Base-by-base conservation (phyloP, 2,329 filamentous ascomycete species). In the Neophaeococcomyces aloes region DNA sequence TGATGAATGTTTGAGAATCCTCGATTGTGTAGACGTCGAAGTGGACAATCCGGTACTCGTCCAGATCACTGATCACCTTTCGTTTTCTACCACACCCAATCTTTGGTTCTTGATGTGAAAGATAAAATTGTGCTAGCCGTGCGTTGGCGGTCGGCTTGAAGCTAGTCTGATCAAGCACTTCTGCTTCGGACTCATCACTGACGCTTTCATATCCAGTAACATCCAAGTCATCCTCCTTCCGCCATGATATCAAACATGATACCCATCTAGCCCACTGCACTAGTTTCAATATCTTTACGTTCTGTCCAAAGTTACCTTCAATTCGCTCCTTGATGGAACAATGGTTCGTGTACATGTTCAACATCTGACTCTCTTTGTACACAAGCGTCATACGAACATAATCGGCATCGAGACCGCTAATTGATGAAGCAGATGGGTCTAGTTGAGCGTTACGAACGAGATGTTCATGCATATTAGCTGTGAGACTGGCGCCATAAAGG, bases 401-500 rank as follows among this genome's bases (percentile, higher is more conserved):
- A 3, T 43, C 48, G n/a, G 47, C 44, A 10, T 49, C 37, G 6
- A 47, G 25, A 4, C 36, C 18, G 7, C 52, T 51, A 14, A 65
- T 42, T 4, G 54, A 53, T 4, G 61, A 67, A 19, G 65, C 64
- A 10, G 50, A 52, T 3, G 53, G 50, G 44, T 66, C 56, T 13
- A 66, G 56, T 11, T 44, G 42, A 14, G 54, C 50, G 18, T 44
- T 49, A 7, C 49, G 49, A 27, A 60, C 59, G 2, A 48, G 48
- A 40, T 61, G 58, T 11, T 54, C 49, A 14, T 53, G 58, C 46
- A 56, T 53, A 18, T 59, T 51, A 10, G 61, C 57, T 42, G 58
- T 45, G 44, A 59, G 59, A 38, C 62, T 57, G 1, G 60, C 60
- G 5, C 64, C 62, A 43, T 59, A 63, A 6, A 68, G 48, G 41